Evolutionary conservation across 176 grass and related monocot species (phyloP).

Genomic region (Oryza rufipogon): DNA sequence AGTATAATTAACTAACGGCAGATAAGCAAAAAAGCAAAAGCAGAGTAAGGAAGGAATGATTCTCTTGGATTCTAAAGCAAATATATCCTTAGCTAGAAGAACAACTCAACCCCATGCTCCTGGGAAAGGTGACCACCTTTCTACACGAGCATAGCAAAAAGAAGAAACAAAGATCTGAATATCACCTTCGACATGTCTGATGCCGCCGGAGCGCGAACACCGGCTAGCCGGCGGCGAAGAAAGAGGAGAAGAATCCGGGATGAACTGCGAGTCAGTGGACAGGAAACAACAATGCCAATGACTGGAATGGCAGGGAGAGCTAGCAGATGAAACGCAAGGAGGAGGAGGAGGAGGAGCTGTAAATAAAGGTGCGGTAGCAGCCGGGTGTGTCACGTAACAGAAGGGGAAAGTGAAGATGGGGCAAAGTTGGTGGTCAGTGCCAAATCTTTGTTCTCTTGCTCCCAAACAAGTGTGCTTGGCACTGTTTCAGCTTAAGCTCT

Average conservation of each 20-base stretch:
- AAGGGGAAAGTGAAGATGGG: not conserved
- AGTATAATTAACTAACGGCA: not conserved
- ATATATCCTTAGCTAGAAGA: constrained; percentile 16
- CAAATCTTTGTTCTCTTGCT: constrained; percentile 46
- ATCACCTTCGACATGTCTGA: constrained; percentile 53
- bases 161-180: not conserved
- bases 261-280: not conserved
- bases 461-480: not conserved
- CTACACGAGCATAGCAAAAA: not conserved
- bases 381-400: constrained; percentile 2
- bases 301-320: not conserved
- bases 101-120: constrained; percentile 3
- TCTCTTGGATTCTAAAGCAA: constrained; percentile 38
- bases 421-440: constrained; percentile 1
- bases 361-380: constrained; percentile 39
- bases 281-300: not conserved
- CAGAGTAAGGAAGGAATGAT: not conserved
- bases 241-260: not conserved
- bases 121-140: constrained; percentile 47
- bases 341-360: not conserved
- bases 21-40: not conserved
- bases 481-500: not conserved
- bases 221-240: not conserved
- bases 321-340: not conserved
- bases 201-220: constrained; percentile 2